phyloP scores from a whole-genome alignment of 2,329 filamentous ascomycete genomes.

The Coniella vitis region DNA sequence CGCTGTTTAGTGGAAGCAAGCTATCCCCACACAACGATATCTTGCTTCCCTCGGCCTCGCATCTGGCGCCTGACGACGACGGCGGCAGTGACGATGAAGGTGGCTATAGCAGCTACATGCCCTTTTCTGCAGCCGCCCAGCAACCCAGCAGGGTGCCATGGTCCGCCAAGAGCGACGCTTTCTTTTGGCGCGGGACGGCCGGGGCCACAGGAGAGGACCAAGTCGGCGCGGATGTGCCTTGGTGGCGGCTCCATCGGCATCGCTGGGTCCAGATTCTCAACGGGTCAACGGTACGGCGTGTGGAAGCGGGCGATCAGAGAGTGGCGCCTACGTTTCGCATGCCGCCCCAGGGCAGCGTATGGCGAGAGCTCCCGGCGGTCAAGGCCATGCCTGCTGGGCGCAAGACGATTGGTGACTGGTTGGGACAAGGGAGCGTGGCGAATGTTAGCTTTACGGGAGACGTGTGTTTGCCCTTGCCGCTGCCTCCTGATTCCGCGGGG shows the following conservation, averaged over 20 bases:
- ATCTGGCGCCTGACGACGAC: slow-evolving; percentile 52
- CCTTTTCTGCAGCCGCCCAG: too few species aligned
- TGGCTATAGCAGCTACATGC: too few species aligned
- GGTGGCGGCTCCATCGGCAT: slow-evolving; percentile 65
- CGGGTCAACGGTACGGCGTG: slow-evolving; percentile 45
- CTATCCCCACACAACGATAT: slow-evolving; percentile 54
- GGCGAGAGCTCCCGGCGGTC: slow-evolving; percentile 23
- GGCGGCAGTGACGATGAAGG: slow-evolving; percentile 50
- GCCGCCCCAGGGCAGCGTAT: slow-evolving; percentile 39
- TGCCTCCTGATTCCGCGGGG: slow-evolving; percentile 15
- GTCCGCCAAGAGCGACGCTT: slow-evolving; percentile 46
- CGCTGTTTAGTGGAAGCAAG: slow-evolving; percentile 54
- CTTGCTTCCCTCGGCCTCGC: slow-evolving; percentile 56
- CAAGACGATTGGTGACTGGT: slow-evolving; percentile 33
- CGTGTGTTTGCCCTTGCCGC: slow-evolving; percentile 29
- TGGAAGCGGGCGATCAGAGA: slow-evolving; percentile 35
- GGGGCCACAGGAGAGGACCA: slow-evolving; percentile 57
- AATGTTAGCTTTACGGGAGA: slow-evolving; percentile 37
- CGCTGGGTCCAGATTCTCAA: slow-evolving; percentile 65
- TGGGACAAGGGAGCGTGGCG: slow-evolving; percentile 26
- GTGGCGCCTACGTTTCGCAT: slow-evolving; percentile 45
- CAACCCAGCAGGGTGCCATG: slow-evolving; percentile 47
- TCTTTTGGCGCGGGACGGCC: slow-evolving; percentile 60
- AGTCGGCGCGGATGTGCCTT: slow-evolving; percentile 44
- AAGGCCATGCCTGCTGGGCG: slow-evolving; percentile 20